Evolutionary conservation across 345 rosid genomes (phyloP), one percentile per base, ranked within the genome.

Genomic region (Balakata baccata): DNA sequence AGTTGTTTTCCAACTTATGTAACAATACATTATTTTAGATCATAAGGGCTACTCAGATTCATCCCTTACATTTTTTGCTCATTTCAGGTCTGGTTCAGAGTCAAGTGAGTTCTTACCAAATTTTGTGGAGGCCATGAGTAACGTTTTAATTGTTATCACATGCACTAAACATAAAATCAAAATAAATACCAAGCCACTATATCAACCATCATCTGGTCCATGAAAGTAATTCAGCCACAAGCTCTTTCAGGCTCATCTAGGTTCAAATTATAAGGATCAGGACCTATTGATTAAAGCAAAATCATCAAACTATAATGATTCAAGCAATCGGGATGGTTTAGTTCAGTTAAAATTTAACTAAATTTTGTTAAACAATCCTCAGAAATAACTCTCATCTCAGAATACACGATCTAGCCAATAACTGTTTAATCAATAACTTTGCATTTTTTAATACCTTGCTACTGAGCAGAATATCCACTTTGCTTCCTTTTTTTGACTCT

Each of bases 401-500:
- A 58, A 58, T 58, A 57, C 17, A 54, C 38, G 64, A 46, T 38
- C 14, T 13, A 39, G 6, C 0, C 20, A 10, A 18, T 25, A 67
- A 61, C 23, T 18, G 10, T 9, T 34, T 13, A 16, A 6, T 52
- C 7, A 25, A 59, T 7, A 46, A 34, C 29, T 23, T 46, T 4
- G 12, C 2, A 1, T 18, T 16, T 71, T 75, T 43, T 43, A 77
- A 64, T 87, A 90, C 98, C 89, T 89, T 92, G 74, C 77, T 71
- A 69, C 92, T 84, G 43, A 86, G 77, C 70, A 84, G 72, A 62
- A 75, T 74, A 47, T 88, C 94, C 47, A 75, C 53, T 83, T 81
- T 92, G 76, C 74, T 72, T 60, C 86, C 87, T 79, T 84, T 92
- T 71, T 82, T 89, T 53, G 84, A 66, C 78, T 86, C 94, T 77